phyloP scores from a whole-genome alignment of 2,329 filamentous ascomycete genomes.

The Phoma sp. region DNA sequence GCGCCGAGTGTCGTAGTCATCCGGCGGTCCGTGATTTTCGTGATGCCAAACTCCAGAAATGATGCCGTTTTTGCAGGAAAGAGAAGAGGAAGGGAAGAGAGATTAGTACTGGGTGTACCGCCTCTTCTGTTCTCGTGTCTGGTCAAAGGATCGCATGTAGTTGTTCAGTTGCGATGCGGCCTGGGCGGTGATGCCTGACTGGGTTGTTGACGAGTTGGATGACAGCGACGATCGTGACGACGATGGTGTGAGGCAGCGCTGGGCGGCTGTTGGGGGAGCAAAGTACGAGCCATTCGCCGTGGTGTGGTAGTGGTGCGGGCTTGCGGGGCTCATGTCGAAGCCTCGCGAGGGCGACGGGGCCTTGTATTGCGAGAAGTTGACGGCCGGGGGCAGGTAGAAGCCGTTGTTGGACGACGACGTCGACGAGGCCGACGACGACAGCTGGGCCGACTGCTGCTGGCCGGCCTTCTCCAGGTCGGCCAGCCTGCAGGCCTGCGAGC shows the following conservation, averaged over 20 bases:
- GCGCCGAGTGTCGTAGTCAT: slow-evolving; percentile 17
- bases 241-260: slow-evolving; percentile 62
- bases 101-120: slow-evolving; percentile 46
- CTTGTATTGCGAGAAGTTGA: slow-evolving; percentile 74
- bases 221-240: slow-evolving; percentile 85
- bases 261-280: slow-evolving; percentile 32
- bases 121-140: slow-evolving; percentile 68
- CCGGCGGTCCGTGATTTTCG: slow-evolving; percentile 25
- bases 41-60: slow-evolving; percentile 28
- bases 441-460: slow-evolving; percentile 44
- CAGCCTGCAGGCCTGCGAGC: slow-evolving; percentile 88
- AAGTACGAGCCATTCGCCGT: slow-evolving; percentile 50
- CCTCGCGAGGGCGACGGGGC: slow-evolving; percentile 59
- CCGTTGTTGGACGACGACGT: slow-evolving; percentile 58
- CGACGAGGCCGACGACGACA: slow-evolving; percentile 64
- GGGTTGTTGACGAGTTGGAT: slow-evolving; percentile 68
- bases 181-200: slow-evolving; percentile 72
- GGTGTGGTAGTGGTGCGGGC: slow-evolving; percentile 49
- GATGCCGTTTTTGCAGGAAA: slow-evolving; percentile 16
- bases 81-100: not conserved
- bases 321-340: slow-evolving; percentile 55
- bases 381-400: slow-evolving; percentile 76
- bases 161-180: slow-evolving; percentile 80
- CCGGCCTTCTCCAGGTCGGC: slow-evolving; percentile 81
- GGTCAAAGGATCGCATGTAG: slow-evolving; percentile 90